Evolutionary conservation across 2,329 filamentous ascomycete species (phyloP), one percentile per base, ranked within the genome.

Genomic region (Golovinomyces cichoracearum): DNA sequence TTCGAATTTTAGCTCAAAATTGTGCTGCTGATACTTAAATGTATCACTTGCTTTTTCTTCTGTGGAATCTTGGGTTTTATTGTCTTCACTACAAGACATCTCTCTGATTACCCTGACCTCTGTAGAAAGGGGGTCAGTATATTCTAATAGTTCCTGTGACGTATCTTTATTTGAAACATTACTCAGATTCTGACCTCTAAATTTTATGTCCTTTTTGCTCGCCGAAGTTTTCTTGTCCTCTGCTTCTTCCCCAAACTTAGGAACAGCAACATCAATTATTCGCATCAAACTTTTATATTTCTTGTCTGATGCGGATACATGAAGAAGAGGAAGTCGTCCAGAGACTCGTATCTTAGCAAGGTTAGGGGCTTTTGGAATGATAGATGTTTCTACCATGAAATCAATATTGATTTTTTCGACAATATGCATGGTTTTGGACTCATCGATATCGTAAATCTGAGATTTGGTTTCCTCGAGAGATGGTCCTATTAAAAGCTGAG

Each of bases 271-370:
- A 51, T 98, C 88, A 52, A 98, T 88, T 40, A 98, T 70, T 57
- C 78, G 86, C 90, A 99, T 98, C 51, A 98, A 63, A 42, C 76
- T 86, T 66, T 95, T 98, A 68, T 98, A 98, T 62, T 98, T 98
- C 33, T 77, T 77, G 57, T 99, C 92, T 0, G 90, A 95, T 33
- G 92, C 78, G 0, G 82, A 83, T 10, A 83, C 90, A 61, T 95
- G 88, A 1, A 99, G 69, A 48, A 95, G 78, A 0, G 92, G 90
- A 48, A 99, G 69, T 57, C 92, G 84, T 1, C 90, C 90, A 1
- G 85, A 92, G 29, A 99, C 76, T 52, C 83, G 80, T 55, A 94
- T 78, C 58, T 90, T 90, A 13, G 90, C 92, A 45, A 99, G 67
- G 53, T 94, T 92, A 0, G 88, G 81, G 0, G 84, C 84, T 60